Evolutionary conservation across 805 yeast genomes (phyloP).

Genomic region (Barnettozyma salicaria): DNA sequence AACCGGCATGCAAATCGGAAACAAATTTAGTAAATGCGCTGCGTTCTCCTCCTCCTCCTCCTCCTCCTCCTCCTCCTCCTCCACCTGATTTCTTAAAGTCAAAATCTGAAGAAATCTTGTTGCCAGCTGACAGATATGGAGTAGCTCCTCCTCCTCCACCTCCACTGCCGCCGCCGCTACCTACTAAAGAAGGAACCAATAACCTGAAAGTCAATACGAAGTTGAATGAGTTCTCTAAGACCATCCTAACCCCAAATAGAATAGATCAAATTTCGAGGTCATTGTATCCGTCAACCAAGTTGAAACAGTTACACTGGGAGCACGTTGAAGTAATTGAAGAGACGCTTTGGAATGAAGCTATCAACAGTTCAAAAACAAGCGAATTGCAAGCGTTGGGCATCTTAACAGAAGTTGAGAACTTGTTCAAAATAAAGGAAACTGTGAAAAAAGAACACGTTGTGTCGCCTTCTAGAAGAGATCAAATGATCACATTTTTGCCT

Average conservation of each 20-base stretch:
- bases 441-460: constrained; percentile 25
- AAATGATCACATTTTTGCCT: constrained; percentile 51
- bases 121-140: too few species aligned
- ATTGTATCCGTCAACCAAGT: constrained; percentile 41
- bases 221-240: too few species aligned
- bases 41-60: constrained; percentile 12
- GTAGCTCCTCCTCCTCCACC: constrained; percentile 17
- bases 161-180: constrained; percentile 18
- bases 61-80: constrained; percentile 5
- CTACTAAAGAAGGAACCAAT: constrained; percentile 7
- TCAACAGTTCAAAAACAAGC: constrained; percentile 40
- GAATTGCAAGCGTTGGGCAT: constrained; percentile 55
- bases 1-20: background rate
- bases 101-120: background rate
- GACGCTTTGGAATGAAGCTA: constrained; percentile 56
- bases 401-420: constrained; percentile 54
- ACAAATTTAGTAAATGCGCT: background rate
- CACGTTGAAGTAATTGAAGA: constrained; percentile 51
- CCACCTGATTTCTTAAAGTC: constrained; percentile 4
- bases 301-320: constrained; percentile 84
- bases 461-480: constrained; percentile 36
- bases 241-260: constrained; percentile 1
- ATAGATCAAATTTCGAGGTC: constrained; percentile 14
- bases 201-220: constrained; percentile 4
- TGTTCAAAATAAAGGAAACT: constrained; percentile 46